Evolutionary conservation across 2,329 filamentous ascomycete species (phyloP), one percentile per base, ranked within the genome.

Genomic region (Trichothecium sympodiale): DNA sequence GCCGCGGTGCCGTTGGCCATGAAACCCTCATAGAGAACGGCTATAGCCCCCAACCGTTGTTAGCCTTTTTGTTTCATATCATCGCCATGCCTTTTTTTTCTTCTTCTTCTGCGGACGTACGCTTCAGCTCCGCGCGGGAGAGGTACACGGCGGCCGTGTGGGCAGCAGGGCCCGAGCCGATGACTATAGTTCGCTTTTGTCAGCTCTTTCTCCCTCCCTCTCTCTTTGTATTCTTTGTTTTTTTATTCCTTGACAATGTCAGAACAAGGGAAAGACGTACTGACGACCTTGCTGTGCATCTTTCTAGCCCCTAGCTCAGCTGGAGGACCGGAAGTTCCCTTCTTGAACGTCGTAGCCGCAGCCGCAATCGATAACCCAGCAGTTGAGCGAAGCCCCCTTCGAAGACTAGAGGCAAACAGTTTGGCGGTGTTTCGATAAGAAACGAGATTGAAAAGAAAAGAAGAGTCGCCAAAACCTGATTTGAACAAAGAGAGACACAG

Each of bases 81-180:
- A 5, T 16, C 20, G 20, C 10, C 20, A 6, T 25, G 20, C 6
- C 20, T 25, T 10, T 6, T 6, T 25, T 9, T 5, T 15, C 3
- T 16, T 15, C 25, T 20, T 23, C 34, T 28, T 27, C 33, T 18
- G 7, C 12, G 33, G 13, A 60, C 71, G 57, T 54, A 79, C 73
- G 91, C 63, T 93, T 84, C 56, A 98, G 66, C 59, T 98, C 89
- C 42, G 91, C 91, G 56, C 91, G 83, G 33, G 88, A 83, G 51
- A 95, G 80, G 65, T 98, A 98, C 57, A 98, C 79, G 59, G 91
- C 91, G 43, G 91, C 91, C 32, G 91, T 98, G 67, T 98, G 91
- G 62, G 88, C 91, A 49, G 88, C 91, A 44, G 91, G 91, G 68
- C 91, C 91, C 43, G 91, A 98, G 68, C 91, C 88, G 64, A 85